These are phyloP conservation scores for Petasospora rhodanensis DNA, from an alignment of 1,139 yeast genomes.

Conservation along the genomic window DNA sequence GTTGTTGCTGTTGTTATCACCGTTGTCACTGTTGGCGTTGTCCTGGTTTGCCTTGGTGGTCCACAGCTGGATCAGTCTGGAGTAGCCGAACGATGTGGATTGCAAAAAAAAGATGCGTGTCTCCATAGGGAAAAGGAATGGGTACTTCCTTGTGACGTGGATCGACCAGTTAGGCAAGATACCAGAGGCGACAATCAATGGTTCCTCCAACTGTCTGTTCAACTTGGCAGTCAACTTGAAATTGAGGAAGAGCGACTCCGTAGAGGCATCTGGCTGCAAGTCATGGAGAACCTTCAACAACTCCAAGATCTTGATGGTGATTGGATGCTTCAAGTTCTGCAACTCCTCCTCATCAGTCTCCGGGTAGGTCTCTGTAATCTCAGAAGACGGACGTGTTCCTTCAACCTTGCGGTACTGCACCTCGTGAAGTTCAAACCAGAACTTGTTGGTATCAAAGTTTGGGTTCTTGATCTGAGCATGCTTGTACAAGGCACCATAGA, in stretches of 20 bases:
- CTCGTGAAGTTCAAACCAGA: slow-evolving; percentile 57
- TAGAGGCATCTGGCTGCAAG: slow-evolving; percentile 29
- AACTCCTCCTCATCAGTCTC: slow-evolving; percentile 30
- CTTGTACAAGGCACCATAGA: slow-evolving; percentile 74
- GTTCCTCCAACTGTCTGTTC: slow-evolving; percentile 85
- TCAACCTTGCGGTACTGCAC: slow-evolving; percentile 47
- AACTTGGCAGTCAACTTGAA: slow-evolving; percentile 84
- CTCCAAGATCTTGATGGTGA: slow-evolving; percentile 47
- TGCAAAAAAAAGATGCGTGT: slow-evolving; percentile 75
- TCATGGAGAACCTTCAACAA: slow-evolving; percentile 49
- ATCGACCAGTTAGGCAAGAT: slow-evolving; percentile 85
- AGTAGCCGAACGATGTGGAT: slow-evolving; percentile 88
- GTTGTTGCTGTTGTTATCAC: slow-evolving; percentile 20
- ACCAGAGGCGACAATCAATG: slow-evolving; percentile 83
- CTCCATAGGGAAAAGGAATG: slow-evolving; percentile 83
- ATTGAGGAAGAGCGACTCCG: slow-evolving; percentile 47
- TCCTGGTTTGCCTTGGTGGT: slow-evolving; percentile 49
- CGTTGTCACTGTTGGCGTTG: no score
- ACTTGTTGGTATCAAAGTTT: slow-evolving; percentile 42
- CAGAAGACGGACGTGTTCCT: slow-evolving; percentile 22
- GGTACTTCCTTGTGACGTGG: slow-evolving; percentile 63
- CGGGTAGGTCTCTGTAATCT: slow-evolving; percentile 27
- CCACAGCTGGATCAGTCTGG: slow-evolving; percentile 80
- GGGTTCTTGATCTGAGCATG: slow-evolving; percentile 38
- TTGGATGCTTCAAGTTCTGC: slow-evolving; percentile 34